Evolutionary conservation across 1,284 basidiomycete genomes (phyloP), one percentile per base, ranked within the genome.

Genomic region (Cutaneotrichosporon cyanovorans): DNA sequence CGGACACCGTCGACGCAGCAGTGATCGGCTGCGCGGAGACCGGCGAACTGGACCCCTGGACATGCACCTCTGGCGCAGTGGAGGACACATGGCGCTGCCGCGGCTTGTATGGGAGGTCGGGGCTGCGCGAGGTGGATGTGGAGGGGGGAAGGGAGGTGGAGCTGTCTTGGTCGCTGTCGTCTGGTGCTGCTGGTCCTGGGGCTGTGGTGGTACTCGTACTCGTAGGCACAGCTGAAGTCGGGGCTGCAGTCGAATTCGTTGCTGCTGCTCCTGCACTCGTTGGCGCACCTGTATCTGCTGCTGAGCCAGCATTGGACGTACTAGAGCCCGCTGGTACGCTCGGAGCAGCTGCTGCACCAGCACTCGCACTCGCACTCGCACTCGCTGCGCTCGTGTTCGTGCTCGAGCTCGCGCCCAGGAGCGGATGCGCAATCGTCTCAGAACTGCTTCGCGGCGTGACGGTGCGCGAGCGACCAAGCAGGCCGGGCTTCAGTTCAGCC

Each of bases 351-450:
- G 36, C 10, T 31, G 15, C 9, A 15, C 30, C 15, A 15, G 30
- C 9, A 31, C 9, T 31, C 30, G 30, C 15, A 31, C 30, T 31
- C 30, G 15, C 9, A 31, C 30, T 31, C 9, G 9, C 15, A 14
- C 33, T 4, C 19, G 65, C 61, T 0, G 66, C 63, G 14, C n/a
- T n/a, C 25, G 25, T 28, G 25, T 7, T 7, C 25, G 25, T 7
- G 8, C 8, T 7, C 8, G 25, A 7, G 25, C 25, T 12, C 7
- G 25, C 25, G 8, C 61, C 66, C 14, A 69, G 56, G 2, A 69
- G 57, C 4, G 66, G 66, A 48, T 69, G 66, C 4, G 65, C 55
- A 18, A 69, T 56, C 20, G 60, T 47, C 32, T 63, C 65, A 10
- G 57, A 37, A 39, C 30, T 11, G 20, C 9, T 34, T 8, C 32